phyloP scores from a whole-genome alignment of 768 basidiomycete species.

The Boletus reticulatus region DNA sequence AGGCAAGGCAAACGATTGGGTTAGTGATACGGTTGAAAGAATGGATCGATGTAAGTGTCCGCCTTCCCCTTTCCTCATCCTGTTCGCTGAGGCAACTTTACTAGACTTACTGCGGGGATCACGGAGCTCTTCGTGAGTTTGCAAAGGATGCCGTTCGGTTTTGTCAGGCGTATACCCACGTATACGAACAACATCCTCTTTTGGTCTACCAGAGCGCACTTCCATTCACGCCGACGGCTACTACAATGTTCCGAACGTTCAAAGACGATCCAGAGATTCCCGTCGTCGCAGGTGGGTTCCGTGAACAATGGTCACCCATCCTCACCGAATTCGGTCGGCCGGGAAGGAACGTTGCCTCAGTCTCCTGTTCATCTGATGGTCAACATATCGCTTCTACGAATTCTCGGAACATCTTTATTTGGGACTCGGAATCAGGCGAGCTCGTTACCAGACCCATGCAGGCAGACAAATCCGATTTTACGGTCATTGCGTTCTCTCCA shows the following conservation, averaged over 20 bases:
- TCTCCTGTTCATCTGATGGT: constrained; percentile 29
- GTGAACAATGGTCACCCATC: constrained; percentile 30
- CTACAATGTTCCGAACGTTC: constrained; percentile 26
- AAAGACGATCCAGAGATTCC: constrained; percentile 24
- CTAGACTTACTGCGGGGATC: constrained; percentile 12
- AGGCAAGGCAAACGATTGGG: constrained; percentile 32
- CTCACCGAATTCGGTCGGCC: constrained; percentile 27
- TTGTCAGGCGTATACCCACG: constrained; percentile 29
- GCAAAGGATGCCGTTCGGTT: constrained; percentile 30
- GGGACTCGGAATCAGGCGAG: constrained; percentile 30
- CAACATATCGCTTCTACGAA: constrained; percentile 29
- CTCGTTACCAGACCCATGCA: constrained; percentile 19
- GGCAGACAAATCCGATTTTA: constrained; percentile 11
- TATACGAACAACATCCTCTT: constrained; percentile 33
- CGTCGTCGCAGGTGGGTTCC: constrained; percentile 27
- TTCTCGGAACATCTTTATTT: constrained; percentile 17
- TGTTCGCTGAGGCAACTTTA: neutral
- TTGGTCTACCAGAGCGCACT: constrained; percentile 32
- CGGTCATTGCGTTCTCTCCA: constrained; percentile 28
- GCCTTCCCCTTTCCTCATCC: neutral
- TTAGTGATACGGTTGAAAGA: constrained; percentile 24
- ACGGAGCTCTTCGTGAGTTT: constrained; percentile 19
- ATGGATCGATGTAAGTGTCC: constrained; percentile 24
- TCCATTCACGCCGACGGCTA: constrained; percentile 30
- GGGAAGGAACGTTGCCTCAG: constrained; percentile 11